A percentile compares a stretch with the other conserved stretches of the same genome.
phyloP scores from a whole-genome alignment of 2,329 filamentous ascomycete genomes.

The Xylaria arbuscula region DNA sequence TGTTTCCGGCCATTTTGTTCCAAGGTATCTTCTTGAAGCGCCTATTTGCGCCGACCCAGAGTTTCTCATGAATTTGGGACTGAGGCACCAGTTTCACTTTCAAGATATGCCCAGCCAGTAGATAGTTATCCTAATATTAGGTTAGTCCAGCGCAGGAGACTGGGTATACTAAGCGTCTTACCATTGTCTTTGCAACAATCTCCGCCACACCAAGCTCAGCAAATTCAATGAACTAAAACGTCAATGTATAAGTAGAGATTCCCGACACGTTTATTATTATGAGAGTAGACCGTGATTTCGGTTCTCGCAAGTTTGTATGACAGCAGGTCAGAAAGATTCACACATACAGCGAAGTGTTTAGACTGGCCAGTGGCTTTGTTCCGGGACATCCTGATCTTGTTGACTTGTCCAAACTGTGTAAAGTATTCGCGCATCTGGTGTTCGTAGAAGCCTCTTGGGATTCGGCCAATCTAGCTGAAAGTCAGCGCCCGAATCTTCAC shows the following conservation, averaged over 20 bases:
- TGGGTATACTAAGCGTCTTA: conserved; percentile 23
- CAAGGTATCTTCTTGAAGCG: conserved; percentile 90
- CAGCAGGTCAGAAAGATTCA: not conserved
- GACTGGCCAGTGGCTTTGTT: conserved; percentile 91
- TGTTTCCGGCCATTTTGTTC: conserved; percentile 84
- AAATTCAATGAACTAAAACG: conserved; percentile 83
- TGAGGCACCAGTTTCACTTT: conserved; percentile 84
- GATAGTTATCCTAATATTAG: conserved; percentile 64
- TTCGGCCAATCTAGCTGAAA: conserved; percentile 83
- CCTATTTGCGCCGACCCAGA: conserved; percentile 91
- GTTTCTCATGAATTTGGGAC: conserved; percentile 79
- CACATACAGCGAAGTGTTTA: conserved; percentile 80
- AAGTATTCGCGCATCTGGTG: conserved; percentile 95
- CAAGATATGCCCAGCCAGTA: conserved; percentile 92
- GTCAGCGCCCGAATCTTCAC: conserved; percentile 12
- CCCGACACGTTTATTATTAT: not conserved
- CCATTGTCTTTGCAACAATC: conserved; percentile 95
- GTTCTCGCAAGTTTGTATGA: not conserved
- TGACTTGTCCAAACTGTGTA: conserved; percentile 88
- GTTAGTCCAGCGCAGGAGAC: conserved; percentile 1
- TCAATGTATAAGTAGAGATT: conserved; percentile 13
- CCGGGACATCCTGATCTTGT: conserved; percentile 76
- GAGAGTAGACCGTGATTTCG: not conserved
- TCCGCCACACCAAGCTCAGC: conserved; percentile 79
- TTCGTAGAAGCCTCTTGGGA: conserved; percentile 94